Percentiles rank a stretch among this genome's conserved stretches.
Evolutionary conservation across 352 stramenopile genomes (phyloP).

Genomic region (Globisporangium ultimum): DNA sequence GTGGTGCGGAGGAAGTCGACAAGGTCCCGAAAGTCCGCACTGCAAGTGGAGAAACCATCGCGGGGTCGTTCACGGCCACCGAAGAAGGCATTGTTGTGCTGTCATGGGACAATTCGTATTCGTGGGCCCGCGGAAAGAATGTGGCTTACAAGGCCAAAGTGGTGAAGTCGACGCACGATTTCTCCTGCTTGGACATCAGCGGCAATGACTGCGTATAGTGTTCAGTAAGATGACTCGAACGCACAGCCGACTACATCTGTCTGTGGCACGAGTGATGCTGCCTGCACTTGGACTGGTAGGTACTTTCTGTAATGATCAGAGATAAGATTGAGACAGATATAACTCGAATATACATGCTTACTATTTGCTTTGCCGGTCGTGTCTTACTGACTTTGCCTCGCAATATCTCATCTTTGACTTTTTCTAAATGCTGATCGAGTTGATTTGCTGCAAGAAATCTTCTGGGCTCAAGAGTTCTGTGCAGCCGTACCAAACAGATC

Average conservation of each 20-base stretch:
- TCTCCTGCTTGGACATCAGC: slow-evolving; percentile 70
- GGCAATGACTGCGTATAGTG: slow-evolving; percentile 64
- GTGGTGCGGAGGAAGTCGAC: slow-evolving; percentile 55
- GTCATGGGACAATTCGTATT: slow-evolving; percentile 72
- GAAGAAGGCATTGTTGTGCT: slow-evolving; percentile 70
- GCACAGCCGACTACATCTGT: no score
- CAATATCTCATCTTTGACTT: not conserved
- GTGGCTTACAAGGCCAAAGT: slow-evolving; percentile 79
- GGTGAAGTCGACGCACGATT: slow-evolving; percentile 74
- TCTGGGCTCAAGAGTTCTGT: slow-evolving; percentile 88
- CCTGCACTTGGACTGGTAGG: no score
- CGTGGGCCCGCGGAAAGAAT: slow-evolving; percentile 63
- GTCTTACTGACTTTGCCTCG: not conserved
- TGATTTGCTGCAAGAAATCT: slow-evolving; percentile 87
- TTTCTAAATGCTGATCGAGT: slow-evolving; percentile 52
- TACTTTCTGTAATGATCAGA: no score
- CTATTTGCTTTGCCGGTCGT: not conserved
- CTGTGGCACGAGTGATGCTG: no score
- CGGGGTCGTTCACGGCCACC: slow-evolving; percentile 56
- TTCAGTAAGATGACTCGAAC: no score
- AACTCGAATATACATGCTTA: not conserved
- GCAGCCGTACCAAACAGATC: slow-evolving; percentile 85
- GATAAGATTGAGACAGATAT: no score
- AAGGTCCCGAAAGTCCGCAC: slow-evolving; percentile 45
- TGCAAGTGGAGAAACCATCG: slow-evolving; percentile 29